Evolutionary conservation across 208 protist species (phyloP).

Genomic region (Leishmania guyanensis): DNA sequence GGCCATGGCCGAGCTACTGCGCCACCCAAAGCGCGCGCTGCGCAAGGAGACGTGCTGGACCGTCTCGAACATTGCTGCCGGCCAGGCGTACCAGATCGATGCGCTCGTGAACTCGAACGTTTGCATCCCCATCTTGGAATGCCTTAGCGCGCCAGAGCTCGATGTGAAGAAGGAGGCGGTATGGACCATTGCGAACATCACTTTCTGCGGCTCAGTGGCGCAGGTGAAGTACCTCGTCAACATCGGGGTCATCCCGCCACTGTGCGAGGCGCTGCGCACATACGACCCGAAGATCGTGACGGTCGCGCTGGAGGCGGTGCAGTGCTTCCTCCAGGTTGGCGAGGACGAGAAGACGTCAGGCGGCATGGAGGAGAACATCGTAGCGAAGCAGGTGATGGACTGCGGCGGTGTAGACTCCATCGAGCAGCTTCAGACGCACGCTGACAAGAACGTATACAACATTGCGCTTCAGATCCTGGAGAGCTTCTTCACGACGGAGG

Average conservation of each 20-base stretch:
- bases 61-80: conserved; percentile 99
- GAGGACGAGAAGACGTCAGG: conserved; percentile 55
- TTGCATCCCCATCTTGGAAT: conserved; percentile 92
- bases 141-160: conserved; percentile 88
- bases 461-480: conserved; percentile 92
- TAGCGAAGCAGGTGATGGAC: conserved; percentile 88
- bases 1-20: conserved; percentile 81
- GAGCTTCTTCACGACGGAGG: conserved; percentile 87
- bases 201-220: conserved; percentile 86
- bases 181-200: conserved; percentile 97
- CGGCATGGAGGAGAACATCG: conserved; percentile 51
- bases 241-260: conserved; percentile 86
- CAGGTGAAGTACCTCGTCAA: conserved; percentile 94
- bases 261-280: conserved; percentile 93
- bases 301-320: conserved; percentile 96
- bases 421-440: conserved; percentile 94
- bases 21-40: conserved; percentile 86
- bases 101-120: conserved; percentile 89
- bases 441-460: conserved; percentile 95
- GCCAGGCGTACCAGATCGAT: conserved; percentile 95
- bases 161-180: conserved; percentile 98
- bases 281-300: conserved; percentile 93
- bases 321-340: conserved; percentile 93
- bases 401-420: conserved; percentile 94
- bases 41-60: conserved; percentile 99